Percentiles rank a stretch among this genome's conserved stretches.
Evolutionary conservation across 2,329 filamentous ascomycete genomes (phyloP).

Genomic region (Penicillium sp.): DNA sequence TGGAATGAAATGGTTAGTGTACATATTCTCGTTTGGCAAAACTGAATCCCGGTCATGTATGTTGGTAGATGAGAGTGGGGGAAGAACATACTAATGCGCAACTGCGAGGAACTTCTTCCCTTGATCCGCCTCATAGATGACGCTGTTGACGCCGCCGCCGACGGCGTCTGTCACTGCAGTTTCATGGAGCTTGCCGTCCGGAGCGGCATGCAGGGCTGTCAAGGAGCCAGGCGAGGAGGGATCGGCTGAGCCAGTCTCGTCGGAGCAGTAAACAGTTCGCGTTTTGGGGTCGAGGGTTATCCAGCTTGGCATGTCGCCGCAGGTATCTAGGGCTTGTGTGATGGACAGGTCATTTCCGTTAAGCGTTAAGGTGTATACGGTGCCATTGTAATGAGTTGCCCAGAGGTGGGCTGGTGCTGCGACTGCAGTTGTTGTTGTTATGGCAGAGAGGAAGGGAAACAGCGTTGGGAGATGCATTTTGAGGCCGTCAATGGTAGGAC

Average conservation of each 20-base stretch:
- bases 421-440: neutral
- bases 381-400: slow-evolving; percentile 26
- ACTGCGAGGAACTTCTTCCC: slow-evolving; percentile 34
- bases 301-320: slow-evolving; percentile 40
- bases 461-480: slow-evolving; percentile 16
- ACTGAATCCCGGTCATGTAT: neutral
- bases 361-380: slow-evolving; percentile 21
- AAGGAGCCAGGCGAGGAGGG: slow-evolving; percentile 30
- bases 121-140: slow-evolving; percentile 29
- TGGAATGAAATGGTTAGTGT: too few relatives aligned
- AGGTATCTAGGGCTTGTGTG: slow-evolving; percentile 29
- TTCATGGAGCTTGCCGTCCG: slow-evolving; percentile 23
- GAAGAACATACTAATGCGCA: slow-evolving; percentile 40
- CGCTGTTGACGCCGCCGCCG: slow-evolving; percentile 36
- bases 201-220: slow-evolving; percentile 23
- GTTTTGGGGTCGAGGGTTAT: slow-evolving; percentile 31
- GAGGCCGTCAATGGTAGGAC: neutral
- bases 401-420: slow-evolving; percentile 15
- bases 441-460: slow-evolving; percentile 5
- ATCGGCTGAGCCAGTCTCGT: slow-evolving; percentile 31
- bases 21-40: neutral
- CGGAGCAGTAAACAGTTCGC: slow-evolving; percentile 36
- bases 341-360: slow-evolving; percentile 21
- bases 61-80: neutral
- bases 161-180: slow-evolving; percentile 24